Base-by-base conservation (phyloP, 2,329 filamentous ascomycete species). In the Allantophomopsis lycopodina region DNA sequence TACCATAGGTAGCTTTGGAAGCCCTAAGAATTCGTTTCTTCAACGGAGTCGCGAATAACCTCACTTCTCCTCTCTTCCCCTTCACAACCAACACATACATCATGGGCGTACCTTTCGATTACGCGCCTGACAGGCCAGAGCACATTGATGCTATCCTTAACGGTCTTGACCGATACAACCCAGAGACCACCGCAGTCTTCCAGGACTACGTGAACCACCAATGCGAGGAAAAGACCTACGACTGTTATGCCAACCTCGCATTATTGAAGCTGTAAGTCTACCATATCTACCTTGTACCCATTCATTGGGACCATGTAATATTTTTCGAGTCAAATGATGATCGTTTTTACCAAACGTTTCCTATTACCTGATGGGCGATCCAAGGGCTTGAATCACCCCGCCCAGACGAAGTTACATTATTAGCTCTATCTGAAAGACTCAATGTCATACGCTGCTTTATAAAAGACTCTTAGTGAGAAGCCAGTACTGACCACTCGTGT, bases 161-260 rank as follows among this genome's bases (percentile, higher is more conserved):
- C 66, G 89, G 91, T 53, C 84, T 98, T 48, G 91, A 98, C 65
- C 77, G 91, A 57, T 98, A 98, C 71, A 98, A 98, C 65, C 91
- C 91, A 33, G 91, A 98, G 69, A 94, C 91, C 38, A 94, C 93
- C 37, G 76, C 76, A 46, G 73, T 84, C 50, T 91, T 98, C 63
- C 89, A 98, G 72, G 82, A 85, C 61, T 98, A 98, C 65, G 81
- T 98, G 47, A 73, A 75, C 57, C 79, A 87, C 63, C 91, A 98
- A 68, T 98, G 91, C 71, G 89, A 96, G 65, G 79, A 83, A 63
- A 82, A 87, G 66, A 88, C 83, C 53, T 88, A 86, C 65, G 91
- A 98, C 65, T 85, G 82, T 71, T 96, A 95, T 65, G 87, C 91
- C 55, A 98, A 96, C 68, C 70, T 95, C 60, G 93, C 91, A 37